Conservation (phyloP, 2,329 filamentous ascomycete species). For the Penicillium sp. region DNA sequence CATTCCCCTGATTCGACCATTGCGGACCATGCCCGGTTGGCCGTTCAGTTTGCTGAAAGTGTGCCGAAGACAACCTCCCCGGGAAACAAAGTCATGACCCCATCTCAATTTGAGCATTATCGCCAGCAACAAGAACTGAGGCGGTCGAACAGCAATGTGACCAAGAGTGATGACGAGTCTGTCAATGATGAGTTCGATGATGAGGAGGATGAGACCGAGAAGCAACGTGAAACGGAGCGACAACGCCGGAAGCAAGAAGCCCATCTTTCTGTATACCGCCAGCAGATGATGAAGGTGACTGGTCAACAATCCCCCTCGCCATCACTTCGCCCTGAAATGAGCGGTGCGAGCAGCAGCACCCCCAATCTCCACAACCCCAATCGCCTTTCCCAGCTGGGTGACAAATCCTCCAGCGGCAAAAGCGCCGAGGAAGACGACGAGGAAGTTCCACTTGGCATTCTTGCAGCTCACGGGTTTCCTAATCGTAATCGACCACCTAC, state of each 20-base stretch:
- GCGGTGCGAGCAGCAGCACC: constrained; percentile 63
- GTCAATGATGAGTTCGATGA: constrained; percentile 72
- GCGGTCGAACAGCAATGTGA: constrained; percentile 56
- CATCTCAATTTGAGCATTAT: constrained; percentile 82
- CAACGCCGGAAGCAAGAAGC: constrained; percentile 88
- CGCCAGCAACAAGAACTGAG: constrained; percentile 71
- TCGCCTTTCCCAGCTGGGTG: constrained; percentile 41
- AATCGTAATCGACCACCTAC: constrained; percentile 75
- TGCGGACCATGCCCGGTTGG: constrained; percentile 49
- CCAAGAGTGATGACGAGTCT: constrained; percentile 54
- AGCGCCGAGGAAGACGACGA: constrained; percentile 73
- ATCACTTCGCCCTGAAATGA: constrained; percentile 59
- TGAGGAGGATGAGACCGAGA: constrained; percentile 79
- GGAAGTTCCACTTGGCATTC: constrained; percentile 81
- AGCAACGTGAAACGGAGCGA: constrained; percentile 71
- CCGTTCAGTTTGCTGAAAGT: constrained; percentile 49
- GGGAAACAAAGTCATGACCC: constrained; percentile 83
- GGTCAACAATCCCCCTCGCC: constrained; percentile 66
- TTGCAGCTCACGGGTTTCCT: constrained; percentile 88
- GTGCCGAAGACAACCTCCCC: constrained; percentile 39
- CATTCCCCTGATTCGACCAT: constrained; percentile 33
- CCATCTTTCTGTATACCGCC: constrained; percentile 84
- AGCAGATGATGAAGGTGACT: constrained; percentile 96
- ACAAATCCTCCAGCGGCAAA: constrained; percentile 44
- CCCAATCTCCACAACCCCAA: constrained; percentile 59